Evolutionary conservation across 768 basidiomycete species (phyloP), one percentile per base, ranked within the genome.

Genomic region (Chalciporus sphaerocephalus): DNA sequence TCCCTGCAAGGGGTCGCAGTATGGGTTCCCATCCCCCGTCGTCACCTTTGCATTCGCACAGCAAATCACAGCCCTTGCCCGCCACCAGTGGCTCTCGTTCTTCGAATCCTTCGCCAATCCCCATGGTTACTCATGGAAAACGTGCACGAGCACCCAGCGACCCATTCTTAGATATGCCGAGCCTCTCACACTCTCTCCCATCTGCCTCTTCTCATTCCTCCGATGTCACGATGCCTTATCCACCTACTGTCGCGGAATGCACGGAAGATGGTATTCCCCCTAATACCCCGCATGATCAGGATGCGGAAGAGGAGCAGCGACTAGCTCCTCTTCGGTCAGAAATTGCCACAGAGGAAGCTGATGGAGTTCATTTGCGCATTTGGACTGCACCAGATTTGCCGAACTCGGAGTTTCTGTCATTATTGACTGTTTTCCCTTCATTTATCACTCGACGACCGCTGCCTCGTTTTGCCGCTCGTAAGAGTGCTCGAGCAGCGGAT

Each of bases 311-410:
- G 33, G 63, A 65, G 13, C 58, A 64, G 32, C 49, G 61, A 16
- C 50, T 68, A 41, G 60, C 60, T 27, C 61, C 67, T 50, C 64
- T 58, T 44, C 59, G 66, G 33, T 57, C 62, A 51, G 62, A 69
- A 49, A 53, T 61, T 43, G 61, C 56, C 44, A 56, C 38, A 49
- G 71, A 44, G 58, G 70, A 45, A 13, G 38, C 57, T 21, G 69
- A 69, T 9, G 80, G 78, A 34, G 74, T 74, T 42, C 77, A 78
- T 54, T 65, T 88, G 63, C 81, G 91, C 44, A 76, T 79, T 33
- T 95, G 92, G 92, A 84, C 80, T 0, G 80, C 82, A 5, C 88
- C 92, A 16, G 81, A 92, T 62, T 72, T 95, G 6, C 53, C 78
- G 32, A 87, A 94, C 62, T 78, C 81, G 30, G 92, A 95, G 66